Evolutionary conservation across 805 yeast species (phyloP).

Genomic region (Diddensiella caesifluorescens): DNA sequence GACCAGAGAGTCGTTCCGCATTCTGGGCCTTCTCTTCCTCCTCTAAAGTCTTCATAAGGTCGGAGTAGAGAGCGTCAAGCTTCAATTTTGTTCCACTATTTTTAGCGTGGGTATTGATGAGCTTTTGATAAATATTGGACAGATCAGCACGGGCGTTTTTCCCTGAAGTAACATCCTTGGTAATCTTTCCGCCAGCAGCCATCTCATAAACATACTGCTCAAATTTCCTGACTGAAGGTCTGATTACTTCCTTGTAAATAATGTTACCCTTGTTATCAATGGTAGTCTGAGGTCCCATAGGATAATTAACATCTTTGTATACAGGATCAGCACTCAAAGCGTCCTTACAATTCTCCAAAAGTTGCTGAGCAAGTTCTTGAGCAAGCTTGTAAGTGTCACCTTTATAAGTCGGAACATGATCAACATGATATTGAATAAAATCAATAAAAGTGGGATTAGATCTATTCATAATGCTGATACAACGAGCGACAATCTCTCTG

Average conservation of each 20-base stretch:
- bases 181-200: conserved; percentile 90
- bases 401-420: conserved; percentile 74
- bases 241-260: conserved; percentile 75
- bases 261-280: conserved; percentile 87
- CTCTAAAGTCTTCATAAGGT: conserved; percentile 31
- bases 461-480: conserved; percentile 96
- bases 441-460: conserved; percentile 89
- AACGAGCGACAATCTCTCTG: conserved; percentile 92
- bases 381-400: conserved; percentile 94
- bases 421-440: conserved; percentile 93
- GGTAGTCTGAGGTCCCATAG: conserved; percentile 90
- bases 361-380: conserved; percentile 82
- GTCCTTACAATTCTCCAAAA: conserved; percentile 92
- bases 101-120: conserved; percentile 57
- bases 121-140: conserved; percentile 73
- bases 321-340: conserved; percentile 78
- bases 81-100: conserved; percentile 47
- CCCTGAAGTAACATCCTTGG: conserved; percentile 58
- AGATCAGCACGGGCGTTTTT: conserved; percentile 68
- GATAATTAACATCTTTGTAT: conserved; percentile 88
- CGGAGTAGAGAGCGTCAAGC: conserved; percentile 38
- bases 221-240: conserved; percentile 87
- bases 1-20: conserved; percentile 27
- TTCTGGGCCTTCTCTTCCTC: conserved; percentile 49
- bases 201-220: conserved; percentile 94